Evolutionary conservation across 441 rosid species (phyloP), one percentile per base, ranked within the genome.

Genomic region (Melastoma candidum): DNA sequence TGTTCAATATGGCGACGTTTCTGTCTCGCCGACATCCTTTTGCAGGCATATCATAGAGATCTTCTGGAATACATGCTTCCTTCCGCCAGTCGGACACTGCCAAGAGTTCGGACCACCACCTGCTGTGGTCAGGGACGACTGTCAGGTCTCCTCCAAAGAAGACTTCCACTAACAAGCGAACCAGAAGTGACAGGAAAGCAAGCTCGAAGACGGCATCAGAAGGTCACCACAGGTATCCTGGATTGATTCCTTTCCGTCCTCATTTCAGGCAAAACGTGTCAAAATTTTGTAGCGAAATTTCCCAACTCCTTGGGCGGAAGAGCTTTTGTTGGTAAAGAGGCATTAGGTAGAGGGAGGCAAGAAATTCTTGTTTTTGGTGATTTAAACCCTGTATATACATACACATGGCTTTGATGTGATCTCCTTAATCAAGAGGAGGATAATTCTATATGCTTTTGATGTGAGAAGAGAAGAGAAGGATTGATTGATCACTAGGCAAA

Each of bases 41-140:
- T 46, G 51, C 74, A 85, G 96, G 81, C 73, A 46, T 83, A 88
- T 68, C 96, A 85, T 56, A 69, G 81, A 73, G 96, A 78, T 60
- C 13, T 88, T 53, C 57, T 88, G 68, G 82, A 76, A 76, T 82
- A 68, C 46, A 80, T 74, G 90, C 74, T 74, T 17, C 80, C 85
- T 41, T 81, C 80, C 32, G 60, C 51, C 61, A 55, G 73, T 63
- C 54, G 59, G 1, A 10, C 22, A 12, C 26, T 64, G 39, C 78
- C 22, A 17, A 17, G 11, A 44, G 64, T 49, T 46, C 75, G n/a
- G 67, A 14, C 72, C 44, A 4, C 56, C 61, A 14, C 39, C 58
- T 24, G 71, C 66, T 0, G 73, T 36, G 43, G 59, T 60, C 36
- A 65, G n/a, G 12, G 61, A 32, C 47, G 12, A 45, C 57, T 11